These are phyloP conservation scores for Fusarium nurragi DNA, from an alignment of 2,329 filamentous ascomycete genomes.

Conservation along the genomic window DNA sequence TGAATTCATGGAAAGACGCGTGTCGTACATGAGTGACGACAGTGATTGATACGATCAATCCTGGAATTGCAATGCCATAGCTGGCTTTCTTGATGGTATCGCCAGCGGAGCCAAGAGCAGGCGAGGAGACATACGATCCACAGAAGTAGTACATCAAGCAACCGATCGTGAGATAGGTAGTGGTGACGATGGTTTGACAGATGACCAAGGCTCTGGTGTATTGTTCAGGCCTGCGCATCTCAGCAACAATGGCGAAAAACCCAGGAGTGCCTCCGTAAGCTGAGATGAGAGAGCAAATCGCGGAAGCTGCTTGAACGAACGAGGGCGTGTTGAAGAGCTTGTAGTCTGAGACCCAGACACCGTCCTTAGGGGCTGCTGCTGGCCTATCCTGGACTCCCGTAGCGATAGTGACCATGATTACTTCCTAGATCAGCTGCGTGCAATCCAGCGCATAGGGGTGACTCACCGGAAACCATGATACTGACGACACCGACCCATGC, in stretches of 20 bases:
- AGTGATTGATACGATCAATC: constrained; percentile 41
- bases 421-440: background rate
- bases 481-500: constrained; percentile 42
- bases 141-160: constrained; percentile 57
- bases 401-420: constrained; percentile 37
- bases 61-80: constrained; percentile 51
- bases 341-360: constrained; percentile 45
- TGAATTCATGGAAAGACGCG: fast-evolving
- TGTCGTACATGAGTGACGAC: constrained; percentile 38
- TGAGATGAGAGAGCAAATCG: constrained; percentile 49
- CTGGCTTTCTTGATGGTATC: constrained; percentile 53
- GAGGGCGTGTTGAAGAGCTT: constrained; percentile 46
- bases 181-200: constrained; percentile 42
- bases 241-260: constrained; percentile 47
- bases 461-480: constrained; percentile 23
- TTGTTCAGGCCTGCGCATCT: constrained; percentile 46
- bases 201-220: constrained; percentile 42
- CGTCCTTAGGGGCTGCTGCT: constrained; percentile 19
- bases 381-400: constrained; percentile 35
- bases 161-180: constrained; percentile 48
- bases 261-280: constrained; percentile 50
- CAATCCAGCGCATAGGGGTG: fast-evolving
- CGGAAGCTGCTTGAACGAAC: constrained; percentile 47
- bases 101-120: constrained; percentile 58
- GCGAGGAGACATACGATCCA: constrained; percentile 57